Evolutionary conservation across 1,139 yeast species (phyloP), one percentile per base, ranked within the genome.

Genomic region (Waltiozyma sp.): DNA sequence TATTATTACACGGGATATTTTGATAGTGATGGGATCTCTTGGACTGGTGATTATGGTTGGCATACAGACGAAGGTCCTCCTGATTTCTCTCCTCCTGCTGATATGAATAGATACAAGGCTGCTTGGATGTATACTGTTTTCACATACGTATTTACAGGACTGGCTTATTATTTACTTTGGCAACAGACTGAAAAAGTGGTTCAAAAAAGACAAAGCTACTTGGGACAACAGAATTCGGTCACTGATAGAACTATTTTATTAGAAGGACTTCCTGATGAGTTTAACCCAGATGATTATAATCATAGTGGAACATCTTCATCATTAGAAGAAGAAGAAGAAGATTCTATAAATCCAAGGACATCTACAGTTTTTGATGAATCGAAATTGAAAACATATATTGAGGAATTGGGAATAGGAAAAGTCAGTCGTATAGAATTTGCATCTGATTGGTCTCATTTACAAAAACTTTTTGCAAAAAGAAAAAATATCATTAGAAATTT

Each of bases 211-310:
- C 98, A 91, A 59, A 69, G 72, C 50, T 85, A 85, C 58, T 66
- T 91, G 51, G 97, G 97, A 0, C 75, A 79, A 41, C 97, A 89
- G 59, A 83, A 85, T 59, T 82, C 96, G 7, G 75, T 91, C 43
- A 88, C 97, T 0, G 98, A 91, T 66, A 70, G 96, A 55, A 91
- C 98, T 0, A 84, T 91, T 43, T 68, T 93, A 46, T 62, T 91
- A 23, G 83, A 93, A 38, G 97, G 97, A 0, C 86, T 91, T n/a
- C 96, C 97, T 0, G 77, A 78, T 0, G 73, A 75, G 38, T 64
- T 85, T 42, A 55, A 76, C 33, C 83, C 83, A 1, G 64, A 61
- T 15, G 59, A 55, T 3, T 55, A 54, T 39, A 44, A 43, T 18
- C 38, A 38, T 13, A 35, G 37, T 28, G 38, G 48, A 3, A 50